These are phyloP conservation scores for Cryptomeria japonica DNA, from an alignment of 75 land plant genomes.

Conservation along the genomic window DNA sequence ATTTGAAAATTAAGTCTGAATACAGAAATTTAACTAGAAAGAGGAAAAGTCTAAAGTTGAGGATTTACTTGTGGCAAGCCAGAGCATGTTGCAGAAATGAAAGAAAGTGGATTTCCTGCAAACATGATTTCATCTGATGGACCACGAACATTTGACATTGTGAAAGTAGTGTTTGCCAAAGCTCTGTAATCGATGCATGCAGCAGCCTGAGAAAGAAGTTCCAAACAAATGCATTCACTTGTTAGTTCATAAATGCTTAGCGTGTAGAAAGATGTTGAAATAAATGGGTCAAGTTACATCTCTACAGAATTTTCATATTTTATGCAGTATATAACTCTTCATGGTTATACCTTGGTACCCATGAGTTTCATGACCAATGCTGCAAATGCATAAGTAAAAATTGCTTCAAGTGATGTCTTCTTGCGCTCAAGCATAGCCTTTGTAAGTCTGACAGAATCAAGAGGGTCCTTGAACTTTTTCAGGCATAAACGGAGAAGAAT, in stretches of 20 bases:
- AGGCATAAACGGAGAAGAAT: conserved; percentile 45
- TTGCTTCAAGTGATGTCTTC: conserved; percentile 62
- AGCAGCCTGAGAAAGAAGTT: conserved; percentile 36
- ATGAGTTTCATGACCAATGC: conserved; percentile 44
- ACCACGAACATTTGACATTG: conserved; percentile 70
- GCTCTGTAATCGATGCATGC: conserved; percentile 45
- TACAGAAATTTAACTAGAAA: neutral
- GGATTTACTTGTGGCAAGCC: conserved; percentile 62
- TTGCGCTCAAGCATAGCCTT: conserved; percentile 50
- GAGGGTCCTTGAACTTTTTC: conserved; percentile 35
- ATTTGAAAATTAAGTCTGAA: neutral
- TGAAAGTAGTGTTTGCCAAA: conserved; percentile 56
- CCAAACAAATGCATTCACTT: neutral
- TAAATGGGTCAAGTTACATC: neutral
- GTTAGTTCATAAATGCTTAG: neutral
- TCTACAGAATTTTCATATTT: neutral
- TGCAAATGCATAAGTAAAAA: conserved; percentile 49
- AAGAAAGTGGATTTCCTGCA: conserved; percentile 50
- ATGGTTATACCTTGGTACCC: conserved; percentile 54
- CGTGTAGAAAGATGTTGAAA: neutral
- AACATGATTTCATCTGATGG: conserved; percentile 64
- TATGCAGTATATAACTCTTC: neutral
- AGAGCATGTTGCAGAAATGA: conserved; percentile 34
- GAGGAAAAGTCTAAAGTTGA: neutral
- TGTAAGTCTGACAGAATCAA: conserved; percentile 45